These are phyloP conservation scores for Thalassiosira profunda DNA, from an alignment of 108 stramenopile genomes.

Conservation along the genomic window DNA sequence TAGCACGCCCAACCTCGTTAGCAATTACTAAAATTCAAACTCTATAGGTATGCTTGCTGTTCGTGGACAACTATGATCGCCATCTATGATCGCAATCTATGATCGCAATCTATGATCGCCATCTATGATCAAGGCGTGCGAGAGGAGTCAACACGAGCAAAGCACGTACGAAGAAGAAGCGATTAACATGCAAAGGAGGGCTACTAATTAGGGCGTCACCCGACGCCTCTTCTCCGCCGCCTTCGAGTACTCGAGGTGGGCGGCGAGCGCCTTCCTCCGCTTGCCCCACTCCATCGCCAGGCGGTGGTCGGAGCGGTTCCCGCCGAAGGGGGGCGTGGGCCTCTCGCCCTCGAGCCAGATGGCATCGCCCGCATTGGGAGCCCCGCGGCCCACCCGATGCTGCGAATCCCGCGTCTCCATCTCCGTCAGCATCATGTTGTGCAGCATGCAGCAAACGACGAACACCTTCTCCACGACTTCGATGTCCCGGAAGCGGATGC, in stretches of 20 bases:
- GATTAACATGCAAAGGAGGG: too few species aligned
- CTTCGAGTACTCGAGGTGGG: background rate
- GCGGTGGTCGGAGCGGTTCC: background rate
- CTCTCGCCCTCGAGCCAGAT: background rate
- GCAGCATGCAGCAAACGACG: conserved; percentile 22
- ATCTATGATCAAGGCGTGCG: too few species aligned
- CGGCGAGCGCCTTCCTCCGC: background rate
- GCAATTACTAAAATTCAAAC: too few species aligned
- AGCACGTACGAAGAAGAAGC: too few species aligned
- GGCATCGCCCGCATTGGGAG: background rate
- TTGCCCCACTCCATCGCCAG: background rate
- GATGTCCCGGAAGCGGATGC: conserved; percentile 10
- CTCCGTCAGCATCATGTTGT: conserved; percentile 27
- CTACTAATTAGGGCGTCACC: too few species aligned
- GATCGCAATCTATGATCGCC: too few species aligned
- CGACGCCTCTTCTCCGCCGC: too few species aligned
- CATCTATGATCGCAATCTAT: too few species aligned
- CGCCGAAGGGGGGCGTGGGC: background rate
- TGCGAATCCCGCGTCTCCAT: conserved; percentile 1
- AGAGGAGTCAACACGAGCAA: too few species aligned
- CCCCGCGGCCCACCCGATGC: background rate
- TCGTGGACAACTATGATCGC: too few species aligned
- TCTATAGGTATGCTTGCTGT: too few species aligned
- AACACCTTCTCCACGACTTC: conserved; percentile 8
- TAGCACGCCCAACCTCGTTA: too few species aligned